Evolutionary conservation across 345 rosid species (phyloP).

Genomic region (Brassica rapa): DNA sequence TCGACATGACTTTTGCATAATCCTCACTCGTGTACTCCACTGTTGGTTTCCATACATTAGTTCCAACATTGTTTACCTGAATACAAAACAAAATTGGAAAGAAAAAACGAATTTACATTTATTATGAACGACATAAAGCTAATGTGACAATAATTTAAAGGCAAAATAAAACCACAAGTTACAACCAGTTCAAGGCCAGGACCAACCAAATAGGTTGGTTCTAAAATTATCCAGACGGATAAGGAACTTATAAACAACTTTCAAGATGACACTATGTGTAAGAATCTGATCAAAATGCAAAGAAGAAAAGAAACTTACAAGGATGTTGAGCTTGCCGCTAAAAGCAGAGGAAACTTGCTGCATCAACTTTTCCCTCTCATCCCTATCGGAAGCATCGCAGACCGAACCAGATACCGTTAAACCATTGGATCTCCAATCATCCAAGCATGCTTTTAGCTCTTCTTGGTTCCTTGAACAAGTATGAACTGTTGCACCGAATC

Average conservation of each 20-base stretch:
- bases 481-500: conserved; percentile 67
- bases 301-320: conserved; percentile 46
- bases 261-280: no score
- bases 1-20: conserved; percentile 53
- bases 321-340: conserved; percentile 66
- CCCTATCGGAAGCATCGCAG: conserved; percentile 58
- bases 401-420: conserved; percentile 70
- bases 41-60: conserved; percentile 76
- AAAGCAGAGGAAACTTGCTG: conserved; percentile 52
- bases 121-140: not conserved
- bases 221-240: not conserved
- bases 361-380: conserved; percentile 57
- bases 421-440: conserved; percentile 59
- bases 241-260: conserved; percentile 40
- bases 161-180: conserved; percentile 1
- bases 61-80: conserved; percentile 88
- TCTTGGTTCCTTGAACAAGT: conserved; percentile 78
- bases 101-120: not conserved
- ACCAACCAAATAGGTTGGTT: not conserved
- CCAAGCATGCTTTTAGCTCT: conserved; percentile 59
- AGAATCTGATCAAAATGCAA: not conserved
- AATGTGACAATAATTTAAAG: not conserved
- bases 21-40: conserved; percentile 71
- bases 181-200: conserved; percentile 9
- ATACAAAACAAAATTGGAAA: conserved; percentile 18